phyloP scores from a whole-genome alignment of 352 stramenopile genomes.

The Globisporangium paddicum region DNA sequence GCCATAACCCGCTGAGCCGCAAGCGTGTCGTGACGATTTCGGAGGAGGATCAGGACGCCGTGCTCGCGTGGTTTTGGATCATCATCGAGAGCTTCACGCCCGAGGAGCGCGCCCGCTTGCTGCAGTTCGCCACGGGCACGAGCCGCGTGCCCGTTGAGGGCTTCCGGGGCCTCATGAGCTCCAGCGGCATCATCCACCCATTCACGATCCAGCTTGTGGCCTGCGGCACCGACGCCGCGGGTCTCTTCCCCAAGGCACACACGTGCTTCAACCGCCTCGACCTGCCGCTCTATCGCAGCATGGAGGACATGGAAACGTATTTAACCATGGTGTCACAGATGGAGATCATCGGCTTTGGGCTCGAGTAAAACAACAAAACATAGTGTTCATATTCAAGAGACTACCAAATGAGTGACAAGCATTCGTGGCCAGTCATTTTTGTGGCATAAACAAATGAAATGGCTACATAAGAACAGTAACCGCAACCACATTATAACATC shows the following conservation, averaged over 20 bases:
- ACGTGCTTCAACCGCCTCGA: constrained; percentile 86
- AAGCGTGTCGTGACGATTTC: constrained; percentile 15
- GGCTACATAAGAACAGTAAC: too few relatives aligned
- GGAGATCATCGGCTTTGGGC: constrained; percentile 75
- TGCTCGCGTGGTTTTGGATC: constrained; percentile 74
- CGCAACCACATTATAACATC: constrained; percentile 4
- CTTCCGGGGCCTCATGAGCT: constrained; percentile 76
- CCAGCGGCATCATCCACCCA: constrained; percentile 69
- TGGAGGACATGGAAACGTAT: constrained; percentile 72
- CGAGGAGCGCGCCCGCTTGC: constrained; percentile 60
- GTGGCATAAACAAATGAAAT: too few relatives aligned
- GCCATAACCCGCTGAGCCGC: constrained; percentile 7
- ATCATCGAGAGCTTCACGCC: constrained; percentile 49
- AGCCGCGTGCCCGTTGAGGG: constrained; percentile 76
- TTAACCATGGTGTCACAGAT: constrained; percentile 77
- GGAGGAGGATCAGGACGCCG: constrained; percentile 36
- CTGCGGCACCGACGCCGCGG: constrained; percentile 31
- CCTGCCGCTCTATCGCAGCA: constrained; percentile 57
- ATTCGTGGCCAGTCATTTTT: background rate
- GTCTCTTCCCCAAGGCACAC: constrained; percentile 69
- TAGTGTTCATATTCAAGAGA: background rate
- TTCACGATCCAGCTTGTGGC: constrained; percentile 80
- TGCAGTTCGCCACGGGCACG: constrained; percentile 79
- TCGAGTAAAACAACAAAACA: constrained; percentile 35
- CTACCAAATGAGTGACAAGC: constrained; percentile 1